Base-by-base conservation (phyloP, 306 rosid genomes). In the Dryas drummondii region DNA sequence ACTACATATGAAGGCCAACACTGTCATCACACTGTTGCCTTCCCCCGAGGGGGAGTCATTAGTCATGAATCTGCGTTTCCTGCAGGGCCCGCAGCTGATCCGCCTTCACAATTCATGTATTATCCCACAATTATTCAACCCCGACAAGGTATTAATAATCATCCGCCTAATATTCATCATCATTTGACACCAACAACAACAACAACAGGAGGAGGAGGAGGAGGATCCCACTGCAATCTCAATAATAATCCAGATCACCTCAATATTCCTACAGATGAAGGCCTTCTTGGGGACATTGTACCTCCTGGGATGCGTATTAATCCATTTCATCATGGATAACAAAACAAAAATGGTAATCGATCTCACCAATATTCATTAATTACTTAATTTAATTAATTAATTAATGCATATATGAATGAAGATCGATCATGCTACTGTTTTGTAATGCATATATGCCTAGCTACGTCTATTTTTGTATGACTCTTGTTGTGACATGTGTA, bases 1-100 rank as follows among this genome's bases (percentile, higher is more conserved):
- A 96, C 99, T 1, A 96, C 99, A 19, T 96, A 96, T 12, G 99
- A 96, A 84, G 99, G 99, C 13, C 99, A 92, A 44, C 99, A 96
- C 57, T 96, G 98, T 55, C 99, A 96, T 73, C 97, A 92, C 14
- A 89, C 91, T 1, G 87, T 85, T 70, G 91, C 96, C 46, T 92
- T 88, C 75, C 90, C 92, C 13, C 79, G 97, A 59, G 89, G 85
- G 0, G 97, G 93, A 27, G 17, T 91, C 53, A 48, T 77, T 40
- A 76, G 70, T 52, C 94, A 81, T 1, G 86, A 84, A 65, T 59
- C 87, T 45, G 71, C 82, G 14, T 78, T 81, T 57, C 68, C 76
- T 27, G 16, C 62, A 9, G 59, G 81, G 26, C 90, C 85, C 16
- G 56, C 22, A 22, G 22, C 22, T 22, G 22, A 22, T 22, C 22